phyloP scores from a whole-genome alignment of 2,329 filamentous ascomycete genomes.

The Colletotrichum tofieldiae region DNA sequence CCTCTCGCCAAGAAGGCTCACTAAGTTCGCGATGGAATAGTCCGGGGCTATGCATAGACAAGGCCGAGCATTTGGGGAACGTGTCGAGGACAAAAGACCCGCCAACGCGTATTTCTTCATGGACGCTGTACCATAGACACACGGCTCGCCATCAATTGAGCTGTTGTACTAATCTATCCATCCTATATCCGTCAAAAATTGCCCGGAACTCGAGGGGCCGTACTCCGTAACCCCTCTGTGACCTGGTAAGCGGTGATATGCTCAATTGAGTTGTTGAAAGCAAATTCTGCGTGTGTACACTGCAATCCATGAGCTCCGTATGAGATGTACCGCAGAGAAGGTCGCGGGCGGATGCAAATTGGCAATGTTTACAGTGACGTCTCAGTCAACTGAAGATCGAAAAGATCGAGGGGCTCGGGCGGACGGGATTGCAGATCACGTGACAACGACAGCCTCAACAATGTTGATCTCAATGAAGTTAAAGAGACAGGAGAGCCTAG shows the following conservation, averaged over 20 bases:
- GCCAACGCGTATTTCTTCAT: conserved; percentile 30
- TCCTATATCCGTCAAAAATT: not conserved
- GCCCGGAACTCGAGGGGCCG: not conserved
- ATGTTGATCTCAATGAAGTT: too few relatives aligned
- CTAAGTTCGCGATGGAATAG: conserved; percentile 53
- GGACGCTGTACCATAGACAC: conserved; percentile 46
- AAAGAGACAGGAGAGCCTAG: too few relatives aligned
- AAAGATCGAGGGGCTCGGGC: not conserved
- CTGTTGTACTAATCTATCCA: conserved; percentile 37
- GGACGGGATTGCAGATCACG: not conserved
- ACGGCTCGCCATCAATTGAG: conserved; percentile 41
- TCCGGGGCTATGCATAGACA: conserved; percentile 31
- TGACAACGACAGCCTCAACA: not conserved
- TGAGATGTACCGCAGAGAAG: not conserved
- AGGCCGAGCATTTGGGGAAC: conserved; percentile 21
- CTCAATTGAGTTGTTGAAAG: not conserved
- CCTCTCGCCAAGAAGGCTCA: conserved; percentile 69
- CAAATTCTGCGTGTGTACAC: too few relatives aligned
- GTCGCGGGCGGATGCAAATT: too few relatives aligned
- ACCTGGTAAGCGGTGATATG: not conserved
- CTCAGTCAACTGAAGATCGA: not conserved
- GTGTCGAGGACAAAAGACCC: conserved; percentile 21
- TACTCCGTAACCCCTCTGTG: not conserved
- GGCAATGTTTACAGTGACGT: not conserved
- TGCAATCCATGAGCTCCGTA: too few relatives aligned